These are phyloP conservation scores for Panellus pusillus DNA, from an alignment of 768 basidiomycete genomes.

Conservation along the genomic window DNA sequence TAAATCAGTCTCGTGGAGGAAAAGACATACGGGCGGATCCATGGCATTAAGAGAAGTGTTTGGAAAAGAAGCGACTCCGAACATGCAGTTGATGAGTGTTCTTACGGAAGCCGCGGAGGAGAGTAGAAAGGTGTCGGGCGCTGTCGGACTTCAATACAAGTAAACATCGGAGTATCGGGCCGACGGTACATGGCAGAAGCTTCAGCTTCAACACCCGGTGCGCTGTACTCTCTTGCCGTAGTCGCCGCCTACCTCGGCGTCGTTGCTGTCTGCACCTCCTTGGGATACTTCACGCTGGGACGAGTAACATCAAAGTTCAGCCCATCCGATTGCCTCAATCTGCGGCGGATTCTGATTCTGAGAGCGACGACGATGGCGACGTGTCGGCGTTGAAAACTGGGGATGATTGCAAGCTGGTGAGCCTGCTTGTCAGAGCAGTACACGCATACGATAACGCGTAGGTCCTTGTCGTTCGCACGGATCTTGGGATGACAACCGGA, in stretches of 20 bases:
- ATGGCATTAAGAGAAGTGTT: not conserved
- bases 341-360: slow-evolving; percentile 23
- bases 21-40: slow-evolving; percentile 14
- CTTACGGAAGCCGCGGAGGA: no score
- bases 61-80: no score
- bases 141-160: no score
- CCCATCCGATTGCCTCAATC: not conserved
- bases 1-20: slow-evolving; percentile 12
- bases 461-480: slow-evolving; percentile 58
- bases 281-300: slow-evolving; percentile 43
- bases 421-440: not conserved
- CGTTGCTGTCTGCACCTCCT: slow-evolving; percentile 34
- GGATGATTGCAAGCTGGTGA: slow-evolving; percentile 63
- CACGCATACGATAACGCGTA: slow-evolving; percentile 22
- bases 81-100: no score
- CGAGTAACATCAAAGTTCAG: slow-evolving; percentile 15
- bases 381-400: slow-evolving; percentile 29
- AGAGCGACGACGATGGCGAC: slow-evolving; percentile 15
- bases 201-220: not conserved
- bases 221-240: not conserved
- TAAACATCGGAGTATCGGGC: no score
- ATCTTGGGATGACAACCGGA: slow-evolving; percentile 27
- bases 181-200: no score
- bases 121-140: no score
- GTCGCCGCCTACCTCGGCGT: slow-evolving; percentile 21